phyloP scores from a whole-genome alignment of 148 eudicot genomes.

The Rhododendron henanense region DNA sequence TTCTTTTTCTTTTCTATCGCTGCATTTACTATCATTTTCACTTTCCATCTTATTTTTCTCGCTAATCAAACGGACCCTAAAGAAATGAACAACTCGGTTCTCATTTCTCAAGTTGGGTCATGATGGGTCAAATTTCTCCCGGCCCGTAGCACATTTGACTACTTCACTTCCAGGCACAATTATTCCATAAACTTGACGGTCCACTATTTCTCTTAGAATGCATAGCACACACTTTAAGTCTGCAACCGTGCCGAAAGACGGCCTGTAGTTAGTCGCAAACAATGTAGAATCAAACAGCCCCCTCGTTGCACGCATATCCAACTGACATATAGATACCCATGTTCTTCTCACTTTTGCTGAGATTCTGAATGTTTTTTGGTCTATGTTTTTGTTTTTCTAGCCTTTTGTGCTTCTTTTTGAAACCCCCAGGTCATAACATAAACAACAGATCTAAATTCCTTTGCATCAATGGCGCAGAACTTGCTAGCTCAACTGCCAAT shows the following conservation, averaged over 20 bases:
- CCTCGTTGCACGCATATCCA: not conserved
- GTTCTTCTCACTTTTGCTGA: not conserved
- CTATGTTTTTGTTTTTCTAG: not conserved
- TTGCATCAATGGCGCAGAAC: not conserved
- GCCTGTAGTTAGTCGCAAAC: not conserved
- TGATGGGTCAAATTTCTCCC: no score
- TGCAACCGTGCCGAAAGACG: not conserved
- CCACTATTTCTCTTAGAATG: not conserved
- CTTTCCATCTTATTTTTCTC: no score
- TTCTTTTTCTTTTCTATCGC: no score
- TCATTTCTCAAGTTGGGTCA: no score
- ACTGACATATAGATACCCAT: not conserved
- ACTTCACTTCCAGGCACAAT: no score
- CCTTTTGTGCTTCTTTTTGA: not conserved
- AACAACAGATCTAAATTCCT: not conserved
- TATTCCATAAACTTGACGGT: no score
- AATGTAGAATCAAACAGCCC: not conserved
- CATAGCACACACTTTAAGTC: not conserved
- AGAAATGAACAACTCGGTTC: no score
- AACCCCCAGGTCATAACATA: no score
- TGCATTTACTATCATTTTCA: no score
- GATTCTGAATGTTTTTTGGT: not conserved
- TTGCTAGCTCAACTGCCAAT: not conserved
- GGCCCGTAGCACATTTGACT: no score
- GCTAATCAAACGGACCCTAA: no score